These are phyloP conservation scores for Euphorbia pulcherrima DNA, from an alignment of 345 rosid species.

Conservation along the genomic window DNA sequence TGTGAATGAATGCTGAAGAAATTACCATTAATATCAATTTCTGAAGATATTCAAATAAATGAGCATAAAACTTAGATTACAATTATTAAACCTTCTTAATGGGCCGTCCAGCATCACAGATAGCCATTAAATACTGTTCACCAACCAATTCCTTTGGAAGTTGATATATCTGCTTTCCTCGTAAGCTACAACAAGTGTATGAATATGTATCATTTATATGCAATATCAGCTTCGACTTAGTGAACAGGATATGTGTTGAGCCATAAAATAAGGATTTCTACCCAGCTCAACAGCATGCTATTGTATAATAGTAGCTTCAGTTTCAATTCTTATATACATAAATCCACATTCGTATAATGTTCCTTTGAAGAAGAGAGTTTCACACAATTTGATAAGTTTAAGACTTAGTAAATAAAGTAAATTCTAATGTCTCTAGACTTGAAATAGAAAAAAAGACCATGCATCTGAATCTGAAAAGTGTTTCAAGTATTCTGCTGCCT, in stretches of 20 bases:
- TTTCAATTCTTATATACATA: background rate
- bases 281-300: background rate
- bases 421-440: background rate
- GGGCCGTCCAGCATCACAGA: conserved; percentile 58
- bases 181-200: conserved; percentile 49
- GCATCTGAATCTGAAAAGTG: background rate
- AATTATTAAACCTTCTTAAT: conserved; percentile 45
- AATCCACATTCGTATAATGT: background rate
- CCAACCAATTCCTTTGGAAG: conserved; percentile 66
- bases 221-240: background rate
- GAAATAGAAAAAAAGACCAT: background rate
- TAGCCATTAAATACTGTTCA: conserved; percentile 66
- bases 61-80: background rate
- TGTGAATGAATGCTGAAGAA: conserved; percentile 14
- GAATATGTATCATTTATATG: conserved; percentile 7
- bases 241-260: background rate
- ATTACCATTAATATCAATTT: conserved; percentile 8
- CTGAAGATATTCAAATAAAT: conserved; percentile 9
- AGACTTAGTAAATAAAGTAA: background rate
- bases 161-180: conserved; percentile 72
- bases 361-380: background rate
- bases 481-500: background rate
- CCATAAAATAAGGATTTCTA: background rate
- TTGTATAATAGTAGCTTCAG: background rate
- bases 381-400: background rate